Evolutionary conservation across 176 grass and related monocot genomes (phyloP).

Genomic region (Puccinellia tenuiflora): DNA sequence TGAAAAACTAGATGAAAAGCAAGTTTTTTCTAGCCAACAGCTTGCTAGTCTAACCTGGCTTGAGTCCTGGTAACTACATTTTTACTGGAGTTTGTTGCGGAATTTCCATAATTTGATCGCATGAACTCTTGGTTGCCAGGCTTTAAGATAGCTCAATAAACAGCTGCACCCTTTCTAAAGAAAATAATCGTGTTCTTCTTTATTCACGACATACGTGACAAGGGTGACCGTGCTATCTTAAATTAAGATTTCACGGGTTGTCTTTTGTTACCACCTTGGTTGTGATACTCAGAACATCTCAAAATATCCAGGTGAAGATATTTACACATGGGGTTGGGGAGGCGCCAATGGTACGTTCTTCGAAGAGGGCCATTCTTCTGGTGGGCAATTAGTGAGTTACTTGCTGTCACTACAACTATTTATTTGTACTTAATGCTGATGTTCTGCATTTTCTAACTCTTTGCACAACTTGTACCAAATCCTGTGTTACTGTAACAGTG

Average conservation of each 20-base stretch:
- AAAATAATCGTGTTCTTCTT: background rate
- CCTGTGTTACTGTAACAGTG: background rate
- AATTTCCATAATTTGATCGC: background rate
- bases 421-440: background rate
- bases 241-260: background rate
- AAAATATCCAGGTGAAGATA: conserved; percentile 54
- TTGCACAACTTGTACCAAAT: background rate
- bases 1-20: background rate
- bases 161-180: background rate
- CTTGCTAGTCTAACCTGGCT: background rate
- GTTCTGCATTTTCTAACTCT: background rate
- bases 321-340: conserved; percentile 98
- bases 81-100: background rate
- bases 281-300: conserved; percentile 12
- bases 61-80: background rate
- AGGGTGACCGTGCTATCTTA: background rate
- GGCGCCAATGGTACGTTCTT: conserved; percentile 90
- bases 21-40: background rate
- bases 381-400: conserved; percentile 74
- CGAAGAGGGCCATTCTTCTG: conserved; percentile 80
- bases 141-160: background rate
- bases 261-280: conserved; percentile 15
- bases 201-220: background rate
- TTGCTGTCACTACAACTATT: conserved; percentile 5
- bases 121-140: background rate